A percentile compares a stretch with the other conserved stretches of the same genome.
These are phyloP conservation scores for Phytophthora pistaciae DNA, from an alignment of 352 stramenopile genomes.

Conservation along the genomic window DNA sequence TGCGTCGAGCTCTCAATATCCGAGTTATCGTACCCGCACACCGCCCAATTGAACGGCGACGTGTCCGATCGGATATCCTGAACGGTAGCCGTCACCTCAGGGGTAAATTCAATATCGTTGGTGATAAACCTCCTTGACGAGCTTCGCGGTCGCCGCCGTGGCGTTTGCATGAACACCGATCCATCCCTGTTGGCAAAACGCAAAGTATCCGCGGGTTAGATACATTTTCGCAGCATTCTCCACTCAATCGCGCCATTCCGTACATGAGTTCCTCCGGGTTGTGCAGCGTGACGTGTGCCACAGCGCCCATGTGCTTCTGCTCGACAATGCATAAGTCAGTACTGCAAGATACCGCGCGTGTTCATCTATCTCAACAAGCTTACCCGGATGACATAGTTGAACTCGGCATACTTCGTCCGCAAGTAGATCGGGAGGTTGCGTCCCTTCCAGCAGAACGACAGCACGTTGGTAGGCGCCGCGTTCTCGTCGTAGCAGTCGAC, in stretches of 20 bases:
- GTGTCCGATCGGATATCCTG: constrained; percentile 85
- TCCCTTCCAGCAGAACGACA: constrained; percentile 92
- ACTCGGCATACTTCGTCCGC: constrained; percentile 89
- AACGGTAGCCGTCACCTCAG: constrained; percentile 72
- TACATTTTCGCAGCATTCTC: not conserved
- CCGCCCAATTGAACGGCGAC: constrained; percentile 87
- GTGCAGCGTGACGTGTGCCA: constrained; percentile 79
- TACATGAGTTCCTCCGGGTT: constrained; percentile 84
- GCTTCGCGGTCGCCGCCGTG: constrained; percentile 67
- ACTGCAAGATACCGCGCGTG: not conserved
- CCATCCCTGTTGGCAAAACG: constrained; percentile 54
- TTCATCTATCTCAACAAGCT: constrained; percentile 14
- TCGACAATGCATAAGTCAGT: constrained; percentile 8
- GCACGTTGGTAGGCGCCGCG: constrained; percentile 67
- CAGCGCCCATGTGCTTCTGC: constrained; percentile 85
- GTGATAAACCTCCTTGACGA: constrained; percentile 79
- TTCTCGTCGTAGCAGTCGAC: constrained; percentile 77
- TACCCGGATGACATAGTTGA: constrained; percentile 89
- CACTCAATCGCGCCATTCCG: not conserved
- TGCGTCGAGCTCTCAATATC: constrained; percentile 71
- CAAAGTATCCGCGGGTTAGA: not conserved
- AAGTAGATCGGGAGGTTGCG: constrained; percentile 86
- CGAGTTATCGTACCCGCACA: constrained; percentile 80
- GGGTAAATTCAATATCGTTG: constrained; percentile 86
- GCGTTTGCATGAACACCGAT: constrained; percentile 68